Base-by-base conservation (phyloP, 106 monocot genomes). In the Dioscorea dumetorum region DNA sequence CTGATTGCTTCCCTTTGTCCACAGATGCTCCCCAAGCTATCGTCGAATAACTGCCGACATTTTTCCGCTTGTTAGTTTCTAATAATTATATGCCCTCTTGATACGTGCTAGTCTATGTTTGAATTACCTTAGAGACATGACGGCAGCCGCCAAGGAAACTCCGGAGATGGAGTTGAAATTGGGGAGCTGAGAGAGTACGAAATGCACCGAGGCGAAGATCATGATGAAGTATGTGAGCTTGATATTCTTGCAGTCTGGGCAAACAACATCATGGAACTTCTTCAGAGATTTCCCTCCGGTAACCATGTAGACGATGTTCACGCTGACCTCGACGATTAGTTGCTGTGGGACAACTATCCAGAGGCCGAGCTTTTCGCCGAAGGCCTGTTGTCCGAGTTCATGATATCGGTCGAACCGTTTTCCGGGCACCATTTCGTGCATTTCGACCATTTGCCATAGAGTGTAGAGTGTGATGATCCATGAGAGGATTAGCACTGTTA, bases 271-370 rank as follows among this genome's bases (percentile, higher is more conserved):
- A 34, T 64, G 58, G 71, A 77, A 77, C 18, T 77, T 77, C 32
- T 70, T 24, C 11, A 77, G 20, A 4, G 77, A 77, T 32, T 64
- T 77, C 4, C 64, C 77, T 0, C 77, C 77, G 17, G 77, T 77
- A 64, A 77, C 77, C 63, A 64, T 77, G 64, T 77, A 77, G 15
- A 77, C 77, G 12, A 77, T 77, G 50, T 70, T 50, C 4, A 56
- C 58, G 4, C 64, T 48, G 10, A 77, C 63, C 63, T 64, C 58
- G 1, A 77, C 77, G 9, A 77, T 48, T 1, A 77, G 65, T 22
- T 77, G 77, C 5, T 77, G 77, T 2, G 77, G 77, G n/a, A 77
- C 77, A 13, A 76, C 69, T 2, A 76, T 69, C 76, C 76, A 76
- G 0, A 76, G 51, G 34, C 76, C 76, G 10, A 76, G 76, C 50